Percentiles rank a stretch among this genome's conserved stretches.
These are phyloP conservation scores for Manihot esculenta DNA, from an alignment of 441 rosid species.

Conservation along the genomic window DNA sequence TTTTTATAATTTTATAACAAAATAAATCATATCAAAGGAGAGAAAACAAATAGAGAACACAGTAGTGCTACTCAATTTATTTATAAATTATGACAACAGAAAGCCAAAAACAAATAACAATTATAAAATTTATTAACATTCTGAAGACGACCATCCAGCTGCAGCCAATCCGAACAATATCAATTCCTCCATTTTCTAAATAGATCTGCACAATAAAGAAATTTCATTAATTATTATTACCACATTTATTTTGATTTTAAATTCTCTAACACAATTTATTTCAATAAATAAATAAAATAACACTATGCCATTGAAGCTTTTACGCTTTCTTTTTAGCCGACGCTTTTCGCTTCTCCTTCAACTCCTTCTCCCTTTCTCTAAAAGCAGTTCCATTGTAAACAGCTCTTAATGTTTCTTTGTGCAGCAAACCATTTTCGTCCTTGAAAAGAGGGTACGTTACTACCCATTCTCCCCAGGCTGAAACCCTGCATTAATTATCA, in stretches of 20 bases:
- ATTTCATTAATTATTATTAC: no score
- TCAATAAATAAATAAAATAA: no score
- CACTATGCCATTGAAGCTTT: not conserved
- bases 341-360: conserved; percentile 44
- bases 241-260: no score
- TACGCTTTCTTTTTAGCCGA: conserved; percentile 41
- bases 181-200: not conserved
- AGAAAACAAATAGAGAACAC: no score
- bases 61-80: no score
- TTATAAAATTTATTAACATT: no score
- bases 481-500: conserved; percentile 44
- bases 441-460: conserved; percentile 48
- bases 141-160: no score
- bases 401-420: conserved; percentile 51
- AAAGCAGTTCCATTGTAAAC: conserved; percentile 80
- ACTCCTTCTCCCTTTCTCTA: conserved; percentile 52
- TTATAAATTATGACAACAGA: no score
- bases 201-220: not conserved
- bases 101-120: no score
- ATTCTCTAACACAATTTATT: no score
- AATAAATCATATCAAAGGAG: no score
- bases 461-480: conserved; percentile 66
- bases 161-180: not conserved
- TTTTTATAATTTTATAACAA: no score
- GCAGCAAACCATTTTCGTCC: conserved; percentile 66